Evolutionary conservation across 2,329 filamentous ascomycete genomes (phyloP).

Genomic region (Penicillium italicum): DNA sequence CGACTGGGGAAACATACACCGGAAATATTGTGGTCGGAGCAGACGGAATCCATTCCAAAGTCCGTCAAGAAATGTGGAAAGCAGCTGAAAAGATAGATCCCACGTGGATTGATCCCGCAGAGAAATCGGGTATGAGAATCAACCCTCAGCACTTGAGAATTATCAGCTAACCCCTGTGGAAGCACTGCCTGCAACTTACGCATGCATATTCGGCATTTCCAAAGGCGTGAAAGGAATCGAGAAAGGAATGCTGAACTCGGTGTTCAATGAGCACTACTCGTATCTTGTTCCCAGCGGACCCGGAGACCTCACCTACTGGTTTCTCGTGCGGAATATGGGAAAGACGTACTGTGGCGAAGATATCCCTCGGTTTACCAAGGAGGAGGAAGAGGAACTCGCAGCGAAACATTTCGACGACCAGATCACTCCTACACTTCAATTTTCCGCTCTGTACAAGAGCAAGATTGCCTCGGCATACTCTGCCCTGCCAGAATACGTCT

Average conservation of each 20-base stretch:
- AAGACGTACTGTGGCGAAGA: constrained; percentile 17
- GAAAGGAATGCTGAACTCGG: constrained; percentile 11
- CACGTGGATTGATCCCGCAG: constrained; percentile 17
- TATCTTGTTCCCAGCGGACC: constrained; percentile 19
- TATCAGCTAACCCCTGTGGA: background rate
- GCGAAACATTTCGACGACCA: constrained; percentile 15
- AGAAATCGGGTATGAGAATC: constrained; percentile 8
- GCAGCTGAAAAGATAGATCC: constrained; percentile 14
- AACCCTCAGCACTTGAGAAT: background rate
- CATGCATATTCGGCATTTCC: constrained; percentile 29
- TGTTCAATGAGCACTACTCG: constrained; percentile 19
- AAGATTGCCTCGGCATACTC: constrained; percentile 13
- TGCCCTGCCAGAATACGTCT: constrained; percentile 19
- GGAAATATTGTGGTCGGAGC: constrained; percentile 42
- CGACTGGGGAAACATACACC: constrained; percentile 5
- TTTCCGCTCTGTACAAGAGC: constrained; percentile 21
- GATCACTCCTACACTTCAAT: constrained; percentile 19
- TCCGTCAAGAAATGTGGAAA: constrained; percentile 34
- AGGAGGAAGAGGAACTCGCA: constrained; percentile 17
- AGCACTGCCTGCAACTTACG: constrained; percentile 24
- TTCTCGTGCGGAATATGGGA: constrained; percentile 19
- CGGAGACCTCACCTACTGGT: constrained; percentile 24
- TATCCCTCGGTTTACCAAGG: constrained; percentile 22
- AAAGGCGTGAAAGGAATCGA: constrained; percentile 9
- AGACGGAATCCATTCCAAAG: constrained; percentile 43